Evolutionary conservation across 768 basidiomycete species (phyloP).

Genomic region (Coprinopsis strossmayeri): DNA sequence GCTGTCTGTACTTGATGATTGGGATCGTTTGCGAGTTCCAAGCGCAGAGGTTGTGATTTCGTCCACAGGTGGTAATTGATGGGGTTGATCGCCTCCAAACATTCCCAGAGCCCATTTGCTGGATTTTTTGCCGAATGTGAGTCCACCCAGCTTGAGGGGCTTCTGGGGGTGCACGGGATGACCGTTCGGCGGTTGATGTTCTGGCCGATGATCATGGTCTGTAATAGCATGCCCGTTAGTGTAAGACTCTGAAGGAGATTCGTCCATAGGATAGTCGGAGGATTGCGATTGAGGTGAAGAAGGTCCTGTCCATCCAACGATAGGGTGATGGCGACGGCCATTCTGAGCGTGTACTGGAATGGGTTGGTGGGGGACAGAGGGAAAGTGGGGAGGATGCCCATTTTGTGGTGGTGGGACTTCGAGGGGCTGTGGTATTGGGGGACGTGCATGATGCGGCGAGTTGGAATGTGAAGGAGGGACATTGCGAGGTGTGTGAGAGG

Average conservation of each 20-base stretch:
- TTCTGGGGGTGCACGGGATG: constrained; percentile 34
- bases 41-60: constrained; percentile 54
- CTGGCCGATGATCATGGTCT: constrained; percentile 17
- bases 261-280: constrained; percentile 56
- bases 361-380: constrained; percentile 14
- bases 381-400: constrained; percentile 27
- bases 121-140: constrained; percentile 65
- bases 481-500: constrained; percentile 28
- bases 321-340: constrained; percentile 24
- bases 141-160: constrained; percentile 52
- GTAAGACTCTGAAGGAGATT: constrained; percentile 39
- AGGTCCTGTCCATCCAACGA: constrained; percentile 20
- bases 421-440: constrained; percentile 32
- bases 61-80: constrained; percentile 68
- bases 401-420: constrained; percentile 42
- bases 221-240: constrained; percentile 40
- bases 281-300: constrained; percentile 21
- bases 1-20: constrained; percentile 72
- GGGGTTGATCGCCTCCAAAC: constrained; percentile 70
- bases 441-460: constrained; percentile 28
- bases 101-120: constrained; percentile 61
- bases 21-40: constrained; percentile 70
- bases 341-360: constrained; percentile 19
- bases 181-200: constrained; percentile 24
- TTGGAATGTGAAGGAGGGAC: constrained; percentile 43